Evolutionary conservation across 2,329 filamentous ascomycete genomes (phyloP).

Genomic region (Diaporthe sp.): DNA sequence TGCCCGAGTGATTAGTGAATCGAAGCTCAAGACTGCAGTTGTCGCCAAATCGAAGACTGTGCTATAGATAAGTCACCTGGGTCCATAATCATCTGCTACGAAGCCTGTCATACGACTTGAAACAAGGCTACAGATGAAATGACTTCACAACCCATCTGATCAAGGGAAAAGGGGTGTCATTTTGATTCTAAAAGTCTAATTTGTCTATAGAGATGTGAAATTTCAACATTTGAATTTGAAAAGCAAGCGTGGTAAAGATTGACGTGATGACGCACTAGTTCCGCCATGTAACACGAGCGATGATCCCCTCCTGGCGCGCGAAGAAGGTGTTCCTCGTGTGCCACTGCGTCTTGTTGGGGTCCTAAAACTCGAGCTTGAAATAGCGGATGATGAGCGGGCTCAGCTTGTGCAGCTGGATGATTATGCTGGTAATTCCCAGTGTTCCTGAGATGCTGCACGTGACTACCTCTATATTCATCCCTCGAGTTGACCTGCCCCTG

Average conservation of each 20-base stretch:
- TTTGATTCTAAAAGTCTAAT: no score
- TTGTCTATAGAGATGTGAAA: no score
- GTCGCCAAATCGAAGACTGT: background rate
- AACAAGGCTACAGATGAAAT: background rate
- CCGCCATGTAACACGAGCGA: background rate
- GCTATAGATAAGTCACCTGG: background rate
- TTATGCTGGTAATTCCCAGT: no score
- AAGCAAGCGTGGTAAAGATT: background rate
- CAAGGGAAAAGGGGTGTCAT: no score
- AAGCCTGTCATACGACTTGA: no score
- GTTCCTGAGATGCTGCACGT: no score
- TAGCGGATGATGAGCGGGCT: background rate
- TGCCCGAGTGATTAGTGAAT: background rate
- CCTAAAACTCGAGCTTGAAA: slow-evolving; percentile 15
- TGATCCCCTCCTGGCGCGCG: background rate
- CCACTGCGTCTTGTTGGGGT: background rate
- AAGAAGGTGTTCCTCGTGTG: slow-evolving; percentile 14
- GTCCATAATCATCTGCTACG: no score
- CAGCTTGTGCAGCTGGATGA: slow-evolving; percentile 20
- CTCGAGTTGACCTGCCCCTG: no score
- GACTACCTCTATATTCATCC: no score
- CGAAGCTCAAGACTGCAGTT: background rate
- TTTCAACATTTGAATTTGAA: no score
- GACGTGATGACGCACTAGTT: background rate
- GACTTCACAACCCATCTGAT: background rate